Conservation (phyloP, 2,329 filamentous ascomycete species). For the Colletotrichum chlorophyti region DNA sequence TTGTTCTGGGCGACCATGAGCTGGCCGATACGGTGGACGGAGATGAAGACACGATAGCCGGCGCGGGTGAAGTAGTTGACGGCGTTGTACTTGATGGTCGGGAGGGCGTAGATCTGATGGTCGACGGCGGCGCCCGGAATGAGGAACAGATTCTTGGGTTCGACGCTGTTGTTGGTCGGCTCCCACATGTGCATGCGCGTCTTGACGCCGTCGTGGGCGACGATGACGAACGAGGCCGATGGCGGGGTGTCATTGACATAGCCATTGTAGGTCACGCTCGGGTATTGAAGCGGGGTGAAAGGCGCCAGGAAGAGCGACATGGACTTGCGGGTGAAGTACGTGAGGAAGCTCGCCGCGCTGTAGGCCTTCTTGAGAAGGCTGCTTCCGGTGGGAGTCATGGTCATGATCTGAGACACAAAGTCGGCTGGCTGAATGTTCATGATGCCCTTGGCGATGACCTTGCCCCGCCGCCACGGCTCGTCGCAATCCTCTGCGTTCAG, state of each 20-base stretch:
- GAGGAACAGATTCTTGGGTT: constrained; percentile 61
- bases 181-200: constrained; percentile 65
- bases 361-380: constrained; percentile 49
- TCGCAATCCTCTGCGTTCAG: constrained; percentile 38
- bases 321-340: constrained; percentile 62
- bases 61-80: constrained; percentile 67
- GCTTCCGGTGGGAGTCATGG: constrained; percentile 57
- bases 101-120: constrained; percentile 67
- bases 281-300: constrained; percentile 63
- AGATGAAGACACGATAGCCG: constrained; percentile 66
- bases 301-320: constrained; percentile 61
- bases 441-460: constrained; percentile 63
- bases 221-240: constrained; percentile 50
- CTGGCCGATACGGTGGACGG: constrained; percentile 64
- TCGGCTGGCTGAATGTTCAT: constrained; percentile 61
- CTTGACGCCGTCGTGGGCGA: constrained; percentile 58
- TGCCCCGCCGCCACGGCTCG: constrained; percentile 48
- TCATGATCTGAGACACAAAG: constrained; percentile 62
- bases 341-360: constrained; percentile 58
- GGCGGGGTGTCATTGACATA: constrained; percentile 60
- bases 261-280: constrained; percentile 51
- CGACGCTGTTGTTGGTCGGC: constrained; percentile 46
- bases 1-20: constrained; percentile 55
- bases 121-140: constrained; percentile 69
- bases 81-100: constrained; percentile 68